Base-by-base conservation (phyloP, 176 grass and related monocot species). In the Aegilops speltoides region DNA sequence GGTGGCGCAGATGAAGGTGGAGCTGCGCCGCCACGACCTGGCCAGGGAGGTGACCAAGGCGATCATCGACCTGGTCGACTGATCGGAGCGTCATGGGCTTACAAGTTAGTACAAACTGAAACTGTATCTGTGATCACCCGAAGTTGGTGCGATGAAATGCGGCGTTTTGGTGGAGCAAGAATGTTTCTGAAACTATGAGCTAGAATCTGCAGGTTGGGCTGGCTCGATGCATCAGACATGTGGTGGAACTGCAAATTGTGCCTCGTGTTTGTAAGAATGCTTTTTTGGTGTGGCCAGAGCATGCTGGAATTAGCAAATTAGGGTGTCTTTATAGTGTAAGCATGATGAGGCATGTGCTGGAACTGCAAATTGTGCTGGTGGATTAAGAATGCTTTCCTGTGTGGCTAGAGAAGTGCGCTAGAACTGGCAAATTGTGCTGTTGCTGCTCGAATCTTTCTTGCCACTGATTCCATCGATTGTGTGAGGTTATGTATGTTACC, bases 11-110 rank as follows among this genome's bases (percentile, higher is more conserved):
- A 75, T 83, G 1, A 87, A 26, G 61, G 4, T 83, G 65, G 37
- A 83, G 60, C 13, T 83, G 46, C 77, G 61, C 11, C 23, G 32
- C 16, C 4, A 19, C 1, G 86, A 89, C 48, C 52, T 91, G 31
- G 32, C 1, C 23, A 89, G 84, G 81, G 83, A 95, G 73, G 79
- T 90, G 8, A 78, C 71, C 25, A 95, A 74, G 86, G 24, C 37
- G 10, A 68, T 90, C 9, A 4, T 82, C 9, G 80, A 84, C 7
- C 34, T 86, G n/a, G 1, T 68, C n/a, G 20, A 91, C 10, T 88
- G 56, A 79, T 36, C 31, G 15, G 19, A 15, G 7, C n/a, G 14
- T 6, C 3, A 40, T 76, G 23, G 10, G 2, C 40, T 57, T 59
- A 73, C 50, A 4, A 13, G 43, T 4, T 50, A 29, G 29, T 29